phyloP scores from a whole-genome alignment of 176 grass and related monocot species.

The Lolium rigidum region DNA sequence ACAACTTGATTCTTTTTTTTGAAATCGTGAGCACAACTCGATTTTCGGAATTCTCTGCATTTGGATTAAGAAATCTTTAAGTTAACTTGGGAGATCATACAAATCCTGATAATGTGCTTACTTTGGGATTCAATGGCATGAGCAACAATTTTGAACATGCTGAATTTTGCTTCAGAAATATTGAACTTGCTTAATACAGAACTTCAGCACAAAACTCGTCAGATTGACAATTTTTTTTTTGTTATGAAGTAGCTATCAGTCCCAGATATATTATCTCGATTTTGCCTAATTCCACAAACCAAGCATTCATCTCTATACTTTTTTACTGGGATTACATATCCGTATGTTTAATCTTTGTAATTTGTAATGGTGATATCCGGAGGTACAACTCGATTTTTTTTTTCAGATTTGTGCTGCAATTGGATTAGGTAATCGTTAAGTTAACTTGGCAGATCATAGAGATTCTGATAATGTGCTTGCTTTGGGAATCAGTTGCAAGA shows the following conservation, averaged over 20 bases:
- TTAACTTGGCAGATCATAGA: background rate
- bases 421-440: background rate
- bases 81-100: background rate
- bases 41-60: background rate
- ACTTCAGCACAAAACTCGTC: too few species aligned
- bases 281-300: slow-evolving; percentile 11
- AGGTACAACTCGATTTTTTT: background rate
- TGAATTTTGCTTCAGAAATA: background rate
- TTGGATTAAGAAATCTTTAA: background rate
- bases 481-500: slow-evolving; percentile 22
- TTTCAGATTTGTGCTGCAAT: background rate
- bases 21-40: too few species aligned
- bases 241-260: background rate
- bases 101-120: background rate
- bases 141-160: background rate
- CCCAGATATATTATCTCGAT: background rate
- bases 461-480: background rate
- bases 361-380: slow-evolving; percentile 24
- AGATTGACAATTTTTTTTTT: background rate
- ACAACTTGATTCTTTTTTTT: background rate
- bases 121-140: slow-evolving; percentile 22
- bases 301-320: background rate
- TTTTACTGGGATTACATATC: background rate
- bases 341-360: background rate
- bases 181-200: background rate